phyloP scores from a whole-genome alignment of 768 basidiomycete genomes.

The Omphalotus guepiniiformis region DNA sequence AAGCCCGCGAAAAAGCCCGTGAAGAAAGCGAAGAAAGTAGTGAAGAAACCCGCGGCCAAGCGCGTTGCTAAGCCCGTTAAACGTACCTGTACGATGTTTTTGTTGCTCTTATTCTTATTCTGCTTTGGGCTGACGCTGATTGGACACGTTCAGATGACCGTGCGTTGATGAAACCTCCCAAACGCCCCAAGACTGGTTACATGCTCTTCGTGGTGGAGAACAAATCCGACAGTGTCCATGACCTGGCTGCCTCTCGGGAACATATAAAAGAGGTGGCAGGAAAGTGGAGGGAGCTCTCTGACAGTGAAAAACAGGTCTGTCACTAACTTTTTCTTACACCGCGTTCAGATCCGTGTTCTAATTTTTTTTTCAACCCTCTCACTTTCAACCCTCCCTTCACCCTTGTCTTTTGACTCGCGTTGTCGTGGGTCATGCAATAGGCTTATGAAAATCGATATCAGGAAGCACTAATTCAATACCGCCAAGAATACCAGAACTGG shows the following conservation, averaged over 20 bases:
- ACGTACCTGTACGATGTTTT: slow-evolving; percentile 3
- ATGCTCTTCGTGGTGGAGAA: slow-evolving; percentile 20
- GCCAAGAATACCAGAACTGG: slow-evolving; percentile 22
- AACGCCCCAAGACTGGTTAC: slow-evolving; percentile 20
- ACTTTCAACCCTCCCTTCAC: neutral
- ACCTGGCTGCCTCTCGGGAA: neutral
- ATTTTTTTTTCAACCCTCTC: no score
- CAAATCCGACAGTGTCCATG: neutral
- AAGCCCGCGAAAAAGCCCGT: slow-evolving; percentile 5
- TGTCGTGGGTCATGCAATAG: slow-evolving; percentile 12
- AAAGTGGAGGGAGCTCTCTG: slow-evolving; percentile 28
- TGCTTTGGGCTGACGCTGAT: neutral
- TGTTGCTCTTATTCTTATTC: slow-evolving; percentile 12
- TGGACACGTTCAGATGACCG: neutral
- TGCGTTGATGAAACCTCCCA: slow-evolving; percentile 19
- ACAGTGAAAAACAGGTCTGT: slow-evolving; percentile 31
- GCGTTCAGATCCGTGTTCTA: neutral
- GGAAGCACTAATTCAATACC: slow-evolving; percentile 15
- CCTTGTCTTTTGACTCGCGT: neutral
- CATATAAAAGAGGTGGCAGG: slow-evolving; percentile 18
- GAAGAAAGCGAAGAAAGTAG: slow-evolving; percentile 11
- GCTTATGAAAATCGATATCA: slow-evolving; percentile 21
- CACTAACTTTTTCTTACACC: neutral
- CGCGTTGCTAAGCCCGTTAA: neutral
- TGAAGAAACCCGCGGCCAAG: slow-evolving; percentile 8